Evolutionary conservation across 2,329 filamentous ascomycete genomes (phyloP), one percentile per base, ranked within the genome.

Genomic region (Diaporthe ampelina): DNA sequence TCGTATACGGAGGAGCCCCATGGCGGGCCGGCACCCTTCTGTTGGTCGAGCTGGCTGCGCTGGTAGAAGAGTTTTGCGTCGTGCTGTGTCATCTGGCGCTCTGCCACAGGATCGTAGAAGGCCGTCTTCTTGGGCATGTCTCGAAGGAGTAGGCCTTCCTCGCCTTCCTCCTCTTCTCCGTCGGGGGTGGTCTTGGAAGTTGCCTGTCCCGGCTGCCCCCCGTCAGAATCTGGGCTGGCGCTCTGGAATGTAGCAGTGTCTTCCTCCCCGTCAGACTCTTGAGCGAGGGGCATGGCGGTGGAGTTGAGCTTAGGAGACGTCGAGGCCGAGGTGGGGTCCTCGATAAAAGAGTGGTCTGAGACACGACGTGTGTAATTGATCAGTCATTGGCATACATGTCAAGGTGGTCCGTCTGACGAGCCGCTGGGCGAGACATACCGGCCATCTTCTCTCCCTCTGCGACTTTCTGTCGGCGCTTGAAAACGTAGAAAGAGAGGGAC

Each of bases 51-150:
- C 83, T 95, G 94, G 83, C 94, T 95, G 77, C 94, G 90, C 85
- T 98, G 96, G 83, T 98, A 99, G 85, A 98, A 97, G 76, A 98
- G 89, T 84, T 98, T 98, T 75, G 96, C 94, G 82, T 99, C 97
- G 35, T 94, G 93, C 83, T 98, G 95, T 80, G 93, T 97, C 91
- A 98, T 94, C 80, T 96, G 94, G 80, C 97, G 97, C 84, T 99
- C 97, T 70, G 94, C 94, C 70, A 96, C 93, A 80, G 96, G 95
- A 83, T 98, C 95, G 85, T 97, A 98, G 81, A 95, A 97, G 26
- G 95, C 94, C 11, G 95, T 98, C 81, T 92, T 93, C 75, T 88
- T 88, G 45, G 90, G 90, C 70, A 90, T 81, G 80, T 93, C 91
- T 76, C 91, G 86, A 29, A 86, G 85, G 13, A 93, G 85, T 87